Evolutionary conservation across 352 stramenopile genomes (phyloP), one percentile per base, ranked within the genome.

Genomic region (Phytophthora meadii): DNA sequence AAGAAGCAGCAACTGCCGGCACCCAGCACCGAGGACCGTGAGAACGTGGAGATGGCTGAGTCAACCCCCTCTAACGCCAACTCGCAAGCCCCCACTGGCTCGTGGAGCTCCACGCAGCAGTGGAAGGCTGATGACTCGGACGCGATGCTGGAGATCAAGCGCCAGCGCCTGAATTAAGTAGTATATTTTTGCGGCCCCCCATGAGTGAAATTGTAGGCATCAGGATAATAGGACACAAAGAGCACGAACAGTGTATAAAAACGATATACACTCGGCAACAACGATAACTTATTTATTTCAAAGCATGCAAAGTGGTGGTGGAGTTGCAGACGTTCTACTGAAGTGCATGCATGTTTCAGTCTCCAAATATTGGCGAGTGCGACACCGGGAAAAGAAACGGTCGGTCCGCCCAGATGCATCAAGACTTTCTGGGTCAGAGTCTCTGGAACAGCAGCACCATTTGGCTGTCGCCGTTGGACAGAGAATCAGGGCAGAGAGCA

Each of bases 121-220:
- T 76, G 72, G 56, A 68, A 68, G 44, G 68, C 68, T 15, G 61
- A 74, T 37, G 66, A 75, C 48, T 69, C 65, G 56, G 62, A 74
- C 42, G 63, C 65, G 47, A 36, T 77, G 65, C 63, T 81, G 60
- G 72, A 81, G 65, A 74, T 77, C 41, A 81, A 81, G 49, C 72
- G 72, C 47, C 72, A 81, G 68, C 72, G 72, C 39, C 56, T 85
- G 53, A 81, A 77, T 65, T 77, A 74, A 74, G 64, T 73, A 70
- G 64, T 68, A 72, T 65, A 68, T 64, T 61, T 75, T 74, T 68
- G 54, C 54, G 55, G 50, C 41, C 40, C 30, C 60, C 55, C 50
- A 64, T 75, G 68, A 64, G 68, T 76, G 40, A 68, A 76, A 74
- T 70, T 76, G 62, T 72, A 76, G 68, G 68, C 62, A 71, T 48